Evolutionary conservation across 2,329 filamentous ascomycete species (phyloP).

Genomic region (Colletotrichum gloeosporioides): DNA sequence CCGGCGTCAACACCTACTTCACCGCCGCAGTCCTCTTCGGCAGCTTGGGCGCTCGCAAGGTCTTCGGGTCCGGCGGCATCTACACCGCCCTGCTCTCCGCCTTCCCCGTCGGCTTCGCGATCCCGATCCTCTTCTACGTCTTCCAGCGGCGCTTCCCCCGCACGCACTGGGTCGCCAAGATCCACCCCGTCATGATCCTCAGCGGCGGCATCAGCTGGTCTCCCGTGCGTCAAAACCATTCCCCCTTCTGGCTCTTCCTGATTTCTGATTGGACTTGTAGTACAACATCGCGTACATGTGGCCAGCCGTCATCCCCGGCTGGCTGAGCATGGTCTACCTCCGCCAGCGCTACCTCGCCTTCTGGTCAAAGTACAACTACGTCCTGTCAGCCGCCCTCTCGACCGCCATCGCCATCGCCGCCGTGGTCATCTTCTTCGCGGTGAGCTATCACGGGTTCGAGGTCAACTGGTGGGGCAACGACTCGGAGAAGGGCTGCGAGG

Average conservation of each 20-base stretch:
- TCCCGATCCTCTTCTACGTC: slow-evolving; percentile 37
- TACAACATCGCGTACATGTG: slow-evolving; percentile 50
- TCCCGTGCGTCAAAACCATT: slow-evolving; percentile 16
- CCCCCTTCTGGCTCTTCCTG: neutral
- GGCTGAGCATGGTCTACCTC: slow-evolving; percentile 46
- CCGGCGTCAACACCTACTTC: slow-evolving; percentile 37
- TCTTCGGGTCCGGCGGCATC: slow-evolving; percentile 40
- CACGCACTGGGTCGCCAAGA: slow-evolving; percentile 37
- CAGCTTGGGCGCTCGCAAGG: slow-evolving; percentile 41
- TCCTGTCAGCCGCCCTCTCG: slow-evolving; percentile 33
- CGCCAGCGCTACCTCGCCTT: slow-evolving; percentile 39
- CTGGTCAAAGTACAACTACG: slow-evolving; percentile 44
- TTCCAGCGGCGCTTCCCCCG: slow-evolving; percentile 37
- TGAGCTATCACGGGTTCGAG: slow-evolving; percentile 26
- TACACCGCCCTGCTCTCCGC: slow-evolving; percentile 39
- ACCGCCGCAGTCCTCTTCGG: slow-evolving; percentile 46
- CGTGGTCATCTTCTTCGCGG: slow-evolving; percentile 35
- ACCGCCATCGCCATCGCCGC: slow-evolving; percentile 35
- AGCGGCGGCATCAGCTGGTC: slow-evolving; percentile 38
- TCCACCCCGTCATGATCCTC: slow-evolving; percentile 44
- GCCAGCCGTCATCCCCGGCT: slow-evolving; percentile 48
- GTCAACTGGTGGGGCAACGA: slow-evolving; percentile 35
- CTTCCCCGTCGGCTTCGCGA: slow-evolving; percentile 38
- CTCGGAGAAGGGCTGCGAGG: slow-evolving; percentile 9
- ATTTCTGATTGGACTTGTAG: neutral